A percentile compares a stretch with the other conserved stretches of the same genome.
Evolutionary conservation across 129 eudicot genomes (phyloP).

Genomic region (Lactuca sativa): DNA sequence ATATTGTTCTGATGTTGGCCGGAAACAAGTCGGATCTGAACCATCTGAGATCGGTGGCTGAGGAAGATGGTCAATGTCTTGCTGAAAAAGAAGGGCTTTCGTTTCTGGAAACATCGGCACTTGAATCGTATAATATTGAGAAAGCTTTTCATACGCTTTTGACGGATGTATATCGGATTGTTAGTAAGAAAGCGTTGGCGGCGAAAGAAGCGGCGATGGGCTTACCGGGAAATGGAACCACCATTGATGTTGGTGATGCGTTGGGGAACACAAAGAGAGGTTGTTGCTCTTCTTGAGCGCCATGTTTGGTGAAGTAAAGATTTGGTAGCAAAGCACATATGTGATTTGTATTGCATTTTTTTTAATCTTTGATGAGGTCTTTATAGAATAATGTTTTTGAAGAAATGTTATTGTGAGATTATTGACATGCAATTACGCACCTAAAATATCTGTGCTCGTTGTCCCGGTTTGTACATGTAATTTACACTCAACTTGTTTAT

Average conservation of each 20-base stretch:
- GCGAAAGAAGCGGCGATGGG: constrained; percentile 50
- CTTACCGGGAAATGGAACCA: constrained; percentile 62
- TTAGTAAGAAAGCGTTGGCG: constrained; percentile 73
- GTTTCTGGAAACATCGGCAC: constrained; percentile 68
- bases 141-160: constrained; percentile 60
- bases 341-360: constrained; percentile 6
- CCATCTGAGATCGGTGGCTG: constrained; percentile 56
- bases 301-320: not conserved
- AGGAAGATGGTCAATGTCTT: constrained; percentile 54
- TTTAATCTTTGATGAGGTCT: not conserved
- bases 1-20: constrained; percentile 67
- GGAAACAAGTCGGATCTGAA: constrained; percentile 75
- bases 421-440: too few relatives aligned
- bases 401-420: not conserved
- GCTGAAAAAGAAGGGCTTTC: constrained; percentile 75
- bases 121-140: constrained; percentile 58
- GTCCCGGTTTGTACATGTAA: not conserved
- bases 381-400: constrained; percentile 15
- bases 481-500: too few relatives aligned
- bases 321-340: constrained; percentile 16
- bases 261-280: constrained; percentile 40
- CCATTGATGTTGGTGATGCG: constrained; percentile 50
- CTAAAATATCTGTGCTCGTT: not conserved
- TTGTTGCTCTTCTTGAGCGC: constrained; percentile 48
- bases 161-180: constrained; percentile 55